Percentiles rank a stretch among this genome's conserved stretches.
These are phyloP conservation scores for Saccharomycopsis vini DNA, from an alignment of 805 yeast genomes.

Conservation along the genomic window DNA sequence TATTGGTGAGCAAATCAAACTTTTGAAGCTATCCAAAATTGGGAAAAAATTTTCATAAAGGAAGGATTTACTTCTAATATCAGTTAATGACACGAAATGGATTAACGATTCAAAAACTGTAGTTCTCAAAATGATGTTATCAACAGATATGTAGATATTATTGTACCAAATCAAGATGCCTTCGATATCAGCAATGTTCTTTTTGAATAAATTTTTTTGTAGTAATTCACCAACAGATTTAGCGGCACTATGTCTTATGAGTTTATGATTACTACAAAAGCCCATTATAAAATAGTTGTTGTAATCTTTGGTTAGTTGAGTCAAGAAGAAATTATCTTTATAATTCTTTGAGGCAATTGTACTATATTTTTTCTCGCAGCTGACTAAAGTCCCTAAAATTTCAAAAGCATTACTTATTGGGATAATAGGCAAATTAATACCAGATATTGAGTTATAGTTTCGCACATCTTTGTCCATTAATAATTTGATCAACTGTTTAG, in stretches of 20 bases:
- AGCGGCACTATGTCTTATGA: slow-evolving; percentile 24
- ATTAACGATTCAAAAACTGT: slow-evolving; percentile 28
- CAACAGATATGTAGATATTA: slow-evolving; percentile 21
- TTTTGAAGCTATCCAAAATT: slow-evolving; percentile 22
- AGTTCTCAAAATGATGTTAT: slow-evolving; percentile 25
- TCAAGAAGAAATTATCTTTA: slow-evolving; percentile 16
- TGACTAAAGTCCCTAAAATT: slow-evolving; percentile 9
- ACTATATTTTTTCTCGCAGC: slow-evolving; percentile 12
- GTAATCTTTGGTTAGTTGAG: slow-evolving; percentile 16
- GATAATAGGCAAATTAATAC: slow-evolving; percentile 13
- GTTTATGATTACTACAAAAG: slow-evolving; percentile 17
- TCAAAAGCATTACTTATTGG: slow-evolving; percentile 17
- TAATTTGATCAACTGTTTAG: slow-evolving; percentile 14
- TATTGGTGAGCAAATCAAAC: slow-evolving; percentile 24
- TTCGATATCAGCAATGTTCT: slow-evolving; percentile 20
- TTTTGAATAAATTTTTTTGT: slow-evolving; percentile 12
- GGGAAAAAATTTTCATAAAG: slow-evolving; percentile 24
- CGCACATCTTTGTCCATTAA: slow-evolving; percentile 12
- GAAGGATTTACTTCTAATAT: slow-evolving; percentile 23
- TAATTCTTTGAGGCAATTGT: slow-evolving; percentile 10
- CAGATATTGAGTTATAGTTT: slow-evolving; percentile 12
- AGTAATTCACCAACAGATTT: slow-evolving; percentile 30
- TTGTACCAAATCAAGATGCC: slow-evolving; percentile 20
- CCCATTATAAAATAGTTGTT: slow-evolving; percentile 16
- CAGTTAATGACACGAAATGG: slow-evolving; percentile 27